phyloP scores from a whole-genome alignment of 179 eudicot species.

The Silene vulgaris region DNA sequence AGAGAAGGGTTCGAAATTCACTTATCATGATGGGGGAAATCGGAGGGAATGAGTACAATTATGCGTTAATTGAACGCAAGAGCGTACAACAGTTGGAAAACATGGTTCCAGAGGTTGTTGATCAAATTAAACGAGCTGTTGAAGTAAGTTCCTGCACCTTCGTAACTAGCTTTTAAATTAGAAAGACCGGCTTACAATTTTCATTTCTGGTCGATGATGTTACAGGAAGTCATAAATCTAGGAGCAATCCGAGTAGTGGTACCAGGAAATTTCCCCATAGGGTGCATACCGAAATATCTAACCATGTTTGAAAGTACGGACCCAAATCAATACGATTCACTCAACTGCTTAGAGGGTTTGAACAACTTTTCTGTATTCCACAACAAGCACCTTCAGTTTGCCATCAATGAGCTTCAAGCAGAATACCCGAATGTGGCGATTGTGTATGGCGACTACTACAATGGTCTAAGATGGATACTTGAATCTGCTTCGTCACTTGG shows the following conservation, averaged over 20 bases:
- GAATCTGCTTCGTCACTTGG: slow-evolving; percentile 16
- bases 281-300: slow-evolving; percentile 23
- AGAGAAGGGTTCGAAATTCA: neutral
- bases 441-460: slow-evolving; percentile 21
- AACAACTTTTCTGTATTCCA: slow-evolving; percentile 16
- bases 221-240: slow-evolving; percentile 13
- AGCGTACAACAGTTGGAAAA: neutral
- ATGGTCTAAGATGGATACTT: slow-evolving; percentile 18
- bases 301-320: slow-evolving; percentile 6
- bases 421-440: slow-evolving; percentile 16
- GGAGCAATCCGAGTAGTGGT: slow-evolving; percentile 18
- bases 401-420: slow-evolving; percentile 13
- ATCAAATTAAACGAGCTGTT: slow-evolving; percentile 12
- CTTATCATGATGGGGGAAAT: slow-evolving; percentile 23
- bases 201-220: too few species aligned
- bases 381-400: slow-evolving; percentile 7
- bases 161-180: too few species aligned
- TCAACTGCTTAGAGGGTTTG: slow-evolving; percentile 16
- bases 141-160: neutral
- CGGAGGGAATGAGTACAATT: slow-evolving; percentile 26
- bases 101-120: slow-evolving; percentile 23
- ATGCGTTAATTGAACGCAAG: slow-evolving; percentile 9
- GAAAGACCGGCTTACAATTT: too few species aligned
- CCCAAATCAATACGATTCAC: slow-evolving; percentile 13
- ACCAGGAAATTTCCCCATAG: slow-evolving; percentile 23